Percentiles rank a stretch among this genome's conserved stretches.
These are phyloP conservation scores for Lipomyces starkeyi DNA, from an alignment of 805 yeast species.

Conservation along the genomic window DNA sequence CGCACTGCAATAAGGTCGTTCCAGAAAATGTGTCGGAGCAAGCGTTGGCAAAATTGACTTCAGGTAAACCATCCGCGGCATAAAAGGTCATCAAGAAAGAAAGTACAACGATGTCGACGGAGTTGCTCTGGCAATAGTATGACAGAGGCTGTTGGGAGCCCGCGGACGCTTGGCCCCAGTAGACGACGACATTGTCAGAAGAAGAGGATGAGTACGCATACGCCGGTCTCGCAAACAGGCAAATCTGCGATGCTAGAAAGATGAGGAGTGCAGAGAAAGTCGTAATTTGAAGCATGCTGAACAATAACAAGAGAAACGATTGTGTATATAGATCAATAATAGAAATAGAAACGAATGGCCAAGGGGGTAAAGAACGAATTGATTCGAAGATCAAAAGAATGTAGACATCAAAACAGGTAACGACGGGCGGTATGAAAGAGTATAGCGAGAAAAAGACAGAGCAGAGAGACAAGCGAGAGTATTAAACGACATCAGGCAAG, in stretches of 20 bases:
- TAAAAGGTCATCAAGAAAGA: slow-evolving; percentile 71
- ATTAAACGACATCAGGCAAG: neutral
- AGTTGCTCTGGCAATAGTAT: slow-evolving; percentile 66
- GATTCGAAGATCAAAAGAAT: neutral
- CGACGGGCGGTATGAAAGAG: neutral
- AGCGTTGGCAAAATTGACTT: slow-evolving; percentile 63
- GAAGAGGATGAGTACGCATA: slow-evolving; percentile 47
- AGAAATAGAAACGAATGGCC: neutral
- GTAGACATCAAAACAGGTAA: neutral
- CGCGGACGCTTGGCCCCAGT: slow-evolving; percentile 85
- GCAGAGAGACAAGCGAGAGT: neutral
- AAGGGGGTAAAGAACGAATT: neutral
- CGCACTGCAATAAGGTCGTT: slow-evolving; percentile 54
- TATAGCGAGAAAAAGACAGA: neutral
- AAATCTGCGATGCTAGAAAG: neutral
- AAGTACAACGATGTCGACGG: slow-evolving; percentile 68
- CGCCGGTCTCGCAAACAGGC: slow-evolving; percentile 6
- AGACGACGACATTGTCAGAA: slow-evolving; percentile 67
- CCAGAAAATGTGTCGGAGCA: slow-evolving; percentile 47
- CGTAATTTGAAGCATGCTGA: neutral
- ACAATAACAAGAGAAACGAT: neutral
- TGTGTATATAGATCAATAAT: neutral
- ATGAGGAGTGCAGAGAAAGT: neutral
- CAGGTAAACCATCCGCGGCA: slow-evolving; percentile 45
- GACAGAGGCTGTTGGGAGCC: slow-evolving; percentile 57